Evolutionary conservation across 768 basidiomycete genomes (phyloP).

Genomic region (Cystobasidium ongulense): DNA sequence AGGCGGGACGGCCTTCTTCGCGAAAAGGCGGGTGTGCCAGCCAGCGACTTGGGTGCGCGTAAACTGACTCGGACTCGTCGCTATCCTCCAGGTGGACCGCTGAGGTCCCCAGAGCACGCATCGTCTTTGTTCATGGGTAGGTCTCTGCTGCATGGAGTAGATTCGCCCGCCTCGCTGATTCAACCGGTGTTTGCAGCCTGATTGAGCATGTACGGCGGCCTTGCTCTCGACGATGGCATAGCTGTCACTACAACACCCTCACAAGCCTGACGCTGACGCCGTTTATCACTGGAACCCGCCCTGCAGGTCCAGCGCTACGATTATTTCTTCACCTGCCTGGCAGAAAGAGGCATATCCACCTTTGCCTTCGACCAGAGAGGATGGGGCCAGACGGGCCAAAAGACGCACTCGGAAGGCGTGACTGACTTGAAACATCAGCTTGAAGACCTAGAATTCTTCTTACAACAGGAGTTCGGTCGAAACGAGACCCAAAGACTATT

Average conservation of each 20-base stretch:
- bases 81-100: constrained; percentile 3
- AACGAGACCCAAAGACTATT: constrained; percentile 26
- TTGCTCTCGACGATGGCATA: neutral
- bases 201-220: constrained; percentile 11
- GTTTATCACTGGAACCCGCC: neutral
- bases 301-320: constrained; percentile 36
- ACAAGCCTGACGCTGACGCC: neutral
- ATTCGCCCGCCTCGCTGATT: neutral
- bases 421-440: constrained; percentile 35
- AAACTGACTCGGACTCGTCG: neutral
- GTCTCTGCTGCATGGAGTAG: neutral
- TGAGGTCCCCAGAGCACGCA: constrained; percentile 4
- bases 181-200: neutral
- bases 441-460: constrained; percentile 36
- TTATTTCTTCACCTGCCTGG: constrained; percentile 36
- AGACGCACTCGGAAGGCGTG: constrained; percentile 32
- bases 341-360: constrained; percentile 34
- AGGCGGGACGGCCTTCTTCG: neutral
- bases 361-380: constrained; percentile 41
- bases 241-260: neutral
- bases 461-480: constrained; percentile 10
- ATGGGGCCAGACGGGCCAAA: constrained; percentile 38
- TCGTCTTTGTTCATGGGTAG: constrained; percentile 27
- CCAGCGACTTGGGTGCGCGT: neutral
- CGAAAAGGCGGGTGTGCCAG: neutral